Evolutionary conservation across 345 rosid genomes (phyloP).

Genomic region (Eutrema japonicum): DNA sequence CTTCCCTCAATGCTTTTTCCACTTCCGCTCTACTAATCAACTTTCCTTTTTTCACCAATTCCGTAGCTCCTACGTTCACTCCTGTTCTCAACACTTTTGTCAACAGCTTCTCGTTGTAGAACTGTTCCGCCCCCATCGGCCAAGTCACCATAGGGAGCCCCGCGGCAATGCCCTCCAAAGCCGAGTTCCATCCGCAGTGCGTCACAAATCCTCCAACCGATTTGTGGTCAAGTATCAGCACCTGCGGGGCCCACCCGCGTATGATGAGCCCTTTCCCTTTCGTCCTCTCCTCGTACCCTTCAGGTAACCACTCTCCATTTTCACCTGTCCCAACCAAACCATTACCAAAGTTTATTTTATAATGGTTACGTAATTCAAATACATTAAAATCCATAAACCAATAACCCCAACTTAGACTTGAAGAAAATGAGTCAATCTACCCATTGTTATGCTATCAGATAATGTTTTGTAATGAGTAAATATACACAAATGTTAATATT

Average conservation of each 20-base stretch:
- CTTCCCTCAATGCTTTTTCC: conserved; percentile 47
- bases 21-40: conserved; percentile 46
- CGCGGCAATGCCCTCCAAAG: conserved; percentile 52
- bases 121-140: conserved; percentile 54
- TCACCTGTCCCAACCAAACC: conserved; percentile 31
- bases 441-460: background rate
- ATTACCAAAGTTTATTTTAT: conserved; percentile 29
- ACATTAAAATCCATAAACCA: no score
- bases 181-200: conserved; percentile 68
- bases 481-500: background rate
- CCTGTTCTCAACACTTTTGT: conserved; percentile 50
- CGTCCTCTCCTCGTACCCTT: conserved; percentile 50
- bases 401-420: no score
- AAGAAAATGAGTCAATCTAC: background rate
- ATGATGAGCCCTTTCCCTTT: conserved; percentile 52
- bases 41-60: conserved; percentile 41
- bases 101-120: conserved; percentile 59
- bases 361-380: background rate
- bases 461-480: background rate
- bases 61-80: conserved; percentile 46
- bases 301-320: conserved; percentile 47
- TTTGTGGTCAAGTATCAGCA: conserved; percentile 61
- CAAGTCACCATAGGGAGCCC: conserved; percentile 66
- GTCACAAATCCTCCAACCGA: conserved; percentile 63
- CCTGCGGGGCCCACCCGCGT: conserved; percentile 68